Evolutionary conservation across 1,284 basidiomycete genomes (phyloP), one percentile per base, ranked within the genome.

Genomic region (Chalciporus sp.): DNA sequence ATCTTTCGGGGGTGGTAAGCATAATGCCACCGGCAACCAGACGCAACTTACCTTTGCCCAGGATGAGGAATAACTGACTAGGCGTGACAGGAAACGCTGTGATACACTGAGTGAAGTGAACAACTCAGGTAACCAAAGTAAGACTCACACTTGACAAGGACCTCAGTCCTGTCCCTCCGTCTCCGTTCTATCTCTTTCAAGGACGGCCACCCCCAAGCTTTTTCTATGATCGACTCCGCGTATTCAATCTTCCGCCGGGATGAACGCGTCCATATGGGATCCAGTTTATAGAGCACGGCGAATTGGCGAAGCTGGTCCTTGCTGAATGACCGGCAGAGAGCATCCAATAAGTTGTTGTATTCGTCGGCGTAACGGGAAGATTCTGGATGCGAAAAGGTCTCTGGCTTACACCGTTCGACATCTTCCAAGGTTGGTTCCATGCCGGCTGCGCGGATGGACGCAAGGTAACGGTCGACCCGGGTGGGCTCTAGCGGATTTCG

Each of bases 141-240:
- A 33, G 23, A 74, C 81, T 57, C 62, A 87, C 87, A 68, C 65
- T 77, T 70, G 31, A 72, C 68, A n/a, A 73, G 64, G 7, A 78
- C 63, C 65, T 84, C 81, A n/a, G 76, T 83, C 63, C 70, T 73
- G 52, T 86, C 84, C 46, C 75, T 72, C 56, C 72, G 75, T 47
- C 73, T 71, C 59, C 76, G 78, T 61, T 80, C 75, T 6, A 86
- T 71, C 37, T 79, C 76, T 47, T 74, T 72, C 55, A 86, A 65
- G 35, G 82, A 81, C 14, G 85, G 83, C 86, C 85, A 89, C 23
- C 74, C 73, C 88, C 88, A 91, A 51, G 75, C 68, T 52, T 77
- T 71, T 65, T 87, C 84, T 35, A 90, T 75, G 57, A 91, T 85
- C 3, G 75, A 72, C 52, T 79, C 76, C 19, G 80, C 84, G 62